Conservation (phyloP, 1,139 yeast genomes). For the Suhomyces yuchorum region DNA sequence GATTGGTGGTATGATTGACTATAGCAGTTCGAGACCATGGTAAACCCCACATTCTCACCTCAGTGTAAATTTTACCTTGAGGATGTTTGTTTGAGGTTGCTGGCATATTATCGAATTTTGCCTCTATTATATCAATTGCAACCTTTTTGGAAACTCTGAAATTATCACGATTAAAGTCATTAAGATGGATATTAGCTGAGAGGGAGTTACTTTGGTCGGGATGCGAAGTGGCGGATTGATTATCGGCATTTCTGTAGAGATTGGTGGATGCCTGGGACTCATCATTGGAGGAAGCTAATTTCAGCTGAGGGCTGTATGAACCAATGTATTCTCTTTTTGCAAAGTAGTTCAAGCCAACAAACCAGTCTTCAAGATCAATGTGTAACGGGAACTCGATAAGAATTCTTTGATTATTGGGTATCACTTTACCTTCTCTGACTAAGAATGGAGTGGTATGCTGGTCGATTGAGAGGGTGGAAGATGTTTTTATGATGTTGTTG, state of each 20-base stretch:
- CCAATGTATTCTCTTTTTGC: slow-evolving; percentile 63
- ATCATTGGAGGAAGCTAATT: slow-evolving; percentile 4
- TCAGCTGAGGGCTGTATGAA: slow-evolving; percentile 24
- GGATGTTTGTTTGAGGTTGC: slow-evolving; percentile 15
- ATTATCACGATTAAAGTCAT: slow-evolving; percentile 34
- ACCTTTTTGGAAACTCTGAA: slow-evolving; percentile 60
- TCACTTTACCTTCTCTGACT: slow-evolving; percentile 36
- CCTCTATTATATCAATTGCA: slow-evolving; percentile 66
- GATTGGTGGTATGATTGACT: slow-evolving; percentile 50
- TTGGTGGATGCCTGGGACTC: neutral
- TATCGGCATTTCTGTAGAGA: slow-evolving; percentile 1
- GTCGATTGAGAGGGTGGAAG: slow-evolving; percentile 28
- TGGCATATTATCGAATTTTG: slow-evolving; percentile 46
- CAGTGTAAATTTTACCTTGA: slow-evolving; percentile 54
- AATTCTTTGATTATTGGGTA: slow-evolving; percentile 43
- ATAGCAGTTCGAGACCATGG: slow-evolving; percentile 72
- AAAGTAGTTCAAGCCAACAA: slow-evolving; percentile 69
- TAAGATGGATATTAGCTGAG: slow-evolving; percentile 13
- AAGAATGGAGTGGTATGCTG: slow-evolving; percentile 28
- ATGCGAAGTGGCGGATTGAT: slow-evolving; percentile 12
- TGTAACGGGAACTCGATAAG: slow-evolving; percentile 66
- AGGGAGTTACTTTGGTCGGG: neutral
- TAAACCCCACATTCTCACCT: slow-evolving; percentile 64
- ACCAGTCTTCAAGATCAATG: slow-evolving; percentile 83
- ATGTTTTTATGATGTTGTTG: slow-evolving; percentile 41